phyloP scores from a whole-genome alignment of 2,329 filamentous ascomycete species.

The Neopestalotiopsis clavispora region DNA sequence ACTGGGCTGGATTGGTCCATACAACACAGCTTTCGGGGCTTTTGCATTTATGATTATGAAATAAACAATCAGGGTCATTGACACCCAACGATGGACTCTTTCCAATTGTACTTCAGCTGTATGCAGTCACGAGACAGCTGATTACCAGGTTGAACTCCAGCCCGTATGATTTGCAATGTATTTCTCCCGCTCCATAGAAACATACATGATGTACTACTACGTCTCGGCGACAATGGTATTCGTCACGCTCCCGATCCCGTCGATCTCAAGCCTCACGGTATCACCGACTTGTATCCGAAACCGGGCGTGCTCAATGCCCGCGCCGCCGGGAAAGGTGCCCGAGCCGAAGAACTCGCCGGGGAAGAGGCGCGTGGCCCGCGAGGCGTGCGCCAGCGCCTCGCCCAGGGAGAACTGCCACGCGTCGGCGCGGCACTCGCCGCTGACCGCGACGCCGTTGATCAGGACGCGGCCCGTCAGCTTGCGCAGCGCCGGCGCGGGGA shows the following conservation, averaged over 20 bases:
- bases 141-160: neutral
- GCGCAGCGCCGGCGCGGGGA: constrained; percentile 22
- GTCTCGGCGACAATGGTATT: constrained; percentile 28
- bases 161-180: neutral
- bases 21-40: neutral
- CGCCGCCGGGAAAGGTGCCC: constrained; percentile 30
- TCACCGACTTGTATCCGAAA: constrained; percentile 30
- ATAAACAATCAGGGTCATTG: neutral
- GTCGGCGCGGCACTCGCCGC: constrained; percentile 24
- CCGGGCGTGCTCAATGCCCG: constrained; percentile 30
- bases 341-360: constrained; percentile 34
- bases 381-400: constrained; percentile 30
- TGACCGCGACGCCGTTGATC: constrained; percentile 27
- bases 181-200: neutral
- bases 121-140: neutral
- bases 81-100: neutral
- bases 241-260: constrained; percentile 32
- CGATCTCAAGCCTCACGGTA: constrained; percentile 30
- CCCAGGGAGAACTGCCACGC: constrained; percentile 30
- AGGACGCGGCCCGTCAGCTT: constrained; percentile 27
- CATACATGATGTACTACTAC: neutral
- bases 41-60: neutral
- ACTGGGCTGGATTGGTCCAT: neutral
- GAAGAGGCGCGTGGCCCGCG: constrained; percentile 28
- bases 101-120: too few species aligned